Base-by-base conservation (phyloP, 208 protist species). In the Angomonas deanei region DNA sequence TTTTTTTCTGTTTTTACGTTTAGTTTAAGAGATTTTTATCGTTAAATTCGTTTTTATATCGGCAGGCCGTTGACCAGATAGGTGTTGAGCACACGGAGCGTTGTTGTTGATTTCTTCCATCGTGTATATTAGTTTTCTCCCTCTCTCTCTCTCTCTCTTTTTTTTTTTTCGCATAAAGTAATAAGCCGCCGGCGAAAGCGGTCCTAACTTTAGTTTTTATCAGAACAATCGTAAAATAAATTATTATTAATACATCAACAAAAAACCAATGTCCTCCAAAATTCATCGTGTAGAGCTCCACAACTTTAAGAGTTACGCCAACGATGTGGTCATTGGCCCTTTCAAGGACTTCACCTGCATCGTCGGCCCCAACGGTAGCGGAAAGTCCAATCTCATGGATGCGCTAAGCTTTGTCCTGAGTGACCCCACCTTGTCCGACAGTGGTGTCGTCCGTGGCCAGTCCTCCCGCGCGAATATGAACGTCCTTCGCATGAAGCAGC, bases 311-410 rank as follows among this genome's bases (percentile, higher is more conserved):
- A 98, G 96, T 53, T 99, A 99, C 84, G 81, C 78, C 27, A 97
- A 97, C 17, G 66, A 81, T 28, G 88, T 97, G 23, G 65, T 70
- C 0, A 96, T 99, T 50, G 98, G 98, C 1, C 98, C 98, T 3
- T 99, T 99, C 68, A 85, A 92, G 60, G 72, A 97, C 42, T 99
- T 99, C 66, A 97, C 95, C n/a, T 97, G 97, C 63, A 90, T 99
- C 27, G 98, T 99, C 55, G 98, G 98, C 0, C 98, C 98, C 23
- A 99, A 99, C 83, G 98, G 98, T 38, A 72, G 87, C 13, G 98
- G 98, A 55, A 99, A 99, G 73, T 98, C 91, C 8, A 99, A 99
- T 76, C 47, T 99, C n/a, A 99, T 99, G 96, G 98, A 99, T 70
- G 98, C 98, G 10, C 82, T 99, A 17, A 88, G 82, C 52, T 99